Percentiles rank a stretch among this genome's conserved stretches.
Evolutionary conservation across 1,139 yeast species (phyloP).

Genomic region (Hanseniaspora gamundiae): DNA sequence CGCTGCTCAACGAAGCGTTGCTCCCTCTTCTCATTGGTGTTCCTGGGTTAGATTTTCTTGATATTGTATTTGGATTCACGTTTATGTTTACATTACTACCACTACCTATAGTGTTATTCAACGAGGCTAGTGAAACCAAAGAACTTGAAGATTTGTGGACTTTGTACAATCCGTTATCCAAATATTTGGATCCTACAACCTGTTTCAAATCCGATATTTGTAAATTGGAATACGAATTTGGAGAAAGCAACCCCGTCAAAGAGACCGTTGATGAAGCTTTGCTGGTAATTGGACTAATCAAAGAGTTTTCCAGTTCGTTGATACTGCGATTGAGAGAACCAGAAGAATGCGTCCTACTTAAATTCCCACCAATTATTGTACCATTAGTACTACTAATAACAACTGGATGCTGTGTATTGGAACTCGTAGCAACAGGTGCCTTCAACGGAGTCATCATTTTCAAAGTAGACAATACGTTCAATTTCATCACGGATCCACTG

Average conservation of each 20-base stretch:
- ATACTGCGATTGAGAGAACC: neutral
- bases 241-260: neutral
- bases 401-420: neutral
- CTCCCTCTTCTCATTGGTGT: conserved; percentile 1
- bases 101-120: neutral
- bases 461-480: conserved; percentile 26
- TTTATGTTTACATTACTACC: no score
- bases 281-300: neutral
- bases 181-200: neutral
- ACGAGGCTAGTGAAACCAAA: neutral
- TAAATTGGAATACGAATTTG: no score
- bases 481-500: neutral
- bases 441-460: conserved; percentile 29
- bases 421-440: no score
- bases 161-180: neutral
- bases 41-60: neutral
- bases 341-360: neutral
- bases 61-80: neutral
- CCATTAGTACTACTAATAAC: no score
- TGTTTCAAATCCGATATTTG: neutral
- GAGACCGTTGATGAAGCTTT: neutral
- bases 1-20: neutral
- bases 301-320: no score
- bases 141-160: neutral
- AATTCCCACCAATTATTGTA: no score